Percentiles rank a stretch among this genome's conserved stretches.
Conservation (phyloP, 768 basidiomycete genomes). For the Tubosaeta sp. region DNA sequence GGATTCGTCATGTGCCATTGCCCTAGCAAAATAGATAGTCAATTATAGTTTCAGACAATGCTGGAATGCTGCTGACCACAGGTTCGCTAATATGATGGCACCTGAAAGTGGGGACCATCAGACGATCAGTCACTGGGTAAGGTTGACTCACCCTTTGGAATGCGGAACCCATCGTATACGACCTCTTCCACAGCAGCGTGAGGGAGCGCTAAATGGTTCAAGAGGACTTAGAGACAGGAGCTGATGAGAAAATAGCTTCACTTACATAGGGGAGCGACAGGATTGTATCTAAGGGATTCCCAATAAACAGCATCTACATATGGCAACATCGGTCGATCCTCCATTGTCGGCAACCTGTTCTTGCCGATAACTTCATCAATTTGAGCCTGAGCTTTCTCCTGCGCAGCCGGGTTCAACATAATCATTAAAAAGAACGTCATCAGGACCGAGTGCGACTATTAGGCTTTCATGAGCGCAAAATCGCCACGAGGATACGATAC, state of each 20-base stretch:
- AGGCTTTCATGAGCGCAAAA: background rate
- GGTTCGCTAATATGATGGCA: background rate
- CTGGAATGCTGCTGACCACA: constrained; percentile 1
- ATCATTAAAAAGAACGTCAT: constrained; percentile 11
- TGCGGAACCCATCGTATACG: constrained; percentile 5
- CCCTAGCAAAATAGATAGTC: background rate
- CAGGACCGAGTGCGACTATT: background rate
- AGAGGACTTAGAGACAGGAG: background rate
- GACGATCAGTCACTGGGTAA: background rate
- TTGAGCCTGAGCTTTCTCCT: constrained; percentile 12
- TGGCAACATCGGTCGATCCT: constrained; percentile 6
- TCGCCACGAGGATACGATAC: background rate
- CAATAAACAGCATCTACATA: constrained; percentile 5
- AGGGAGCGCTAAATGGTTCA: background rate
- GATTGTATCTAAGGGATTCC: constrained; percentile 2
- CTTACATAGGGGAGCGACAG: constrained; percentile 9
- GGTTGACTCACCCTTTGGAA: constrained; percentile 4
- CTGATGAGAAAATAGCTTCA: background rate
- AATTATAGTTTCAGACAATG: background rate
- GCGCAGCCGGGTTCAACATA: constrained; percentile 2
- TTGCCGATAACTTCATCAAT: constrained; percentile 8
- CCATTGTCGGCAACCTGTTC: constrained; percentile 4
- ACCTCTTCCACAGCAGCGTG: constrained; percentile 4
- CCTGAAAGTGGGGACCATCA: background rate
- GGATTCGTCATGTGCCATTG: constrained; percentile 6